A percentile compares a stretch with the other conserved stretches of the same genome.
phyloP scores from a whole-genome alignment of 2,329 filamentous ascomycete species.

The Leptographium lundbergii region DNA sequence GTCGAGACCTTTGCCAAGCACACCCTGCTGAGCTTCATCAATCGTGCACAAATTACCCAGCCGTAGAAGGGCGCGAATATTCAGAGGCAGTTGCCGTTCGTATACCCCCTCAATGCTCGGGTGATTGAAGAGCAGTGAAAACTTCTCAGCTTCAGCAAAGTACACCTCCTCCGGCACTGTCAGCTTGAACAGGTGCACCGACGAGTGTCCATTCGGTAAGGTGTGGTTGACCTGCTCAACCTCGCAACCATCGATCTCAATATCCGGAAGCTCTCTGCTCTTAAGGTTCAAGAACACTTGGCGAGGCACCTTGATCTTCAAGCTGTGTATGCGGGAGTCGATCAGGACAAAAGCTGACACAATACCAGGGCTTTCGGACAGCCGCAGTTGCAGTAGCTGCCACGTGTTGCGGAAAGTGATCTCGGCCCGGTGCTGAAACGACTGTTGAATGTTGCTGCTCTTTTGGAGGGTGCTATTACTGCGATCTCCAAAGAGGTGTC shows the following conservation, averaged over 20 bases:
- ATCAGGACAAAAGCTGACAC: slow-evolving; percentile 86
- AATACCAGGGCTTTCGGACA: slow-evolving; percentile 73
- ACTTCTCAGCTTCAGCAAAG: slow-evolving; percentile 70
- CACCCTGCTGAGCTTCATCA: slow-evolving; percentile 78
- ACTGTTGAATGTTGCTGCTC: slow-evolving; percentile 51
- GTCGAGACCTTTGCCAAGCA: slow-evolving; percentile 84
- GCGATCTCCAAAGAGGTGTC: slow-evolving; percentile 87
- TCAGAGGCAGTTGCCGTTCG: slow-evolving; percentile 81
- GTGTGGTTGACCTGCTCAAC: slow-evolving; percentile 92
- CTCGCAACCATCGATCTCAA: slow-evolving; percentile 72
- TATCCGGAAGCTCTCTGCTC: slow-evolving; percentile 72
- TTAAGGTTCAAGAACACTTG: slow-evolving; percentile 89
- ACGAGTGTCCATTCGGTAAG: slow-evolving; percentile 87
- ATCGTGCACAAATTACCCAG: slow-evolving; percentile 88
- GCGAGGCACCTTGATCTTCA: slow-evolving; percentile 82
- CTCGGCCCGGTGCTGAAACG: slow-evolving; percentile 86
- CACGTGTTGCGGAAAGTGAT: slow-evolving; percentile 82
- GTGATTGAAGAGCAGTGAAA: slow-evolving; percentile 76
- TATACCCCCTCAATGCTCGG: slow-evolving; percentile 95
- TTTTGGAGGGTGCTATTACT: slow-evolving; percentile 33
- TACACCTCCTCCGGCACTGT: slow-evolving; percentile 83
- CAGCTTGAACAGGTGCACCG: slow-evolving; percentile 86
- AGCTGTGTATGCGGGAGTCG: slow-evolving; percentile 75
- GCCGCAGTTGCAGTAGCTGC: slow-evolving; percentile 81
- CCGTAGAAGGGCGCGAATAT: slow-evolving; percentile 74